A percentile compares a stretch with the other conserved stretches of the same genome.
phyloP scores from a whole-genome alignment of 2,329 filamentous ascomycete species.

The Fusarium brachygibbosum region DNA sequence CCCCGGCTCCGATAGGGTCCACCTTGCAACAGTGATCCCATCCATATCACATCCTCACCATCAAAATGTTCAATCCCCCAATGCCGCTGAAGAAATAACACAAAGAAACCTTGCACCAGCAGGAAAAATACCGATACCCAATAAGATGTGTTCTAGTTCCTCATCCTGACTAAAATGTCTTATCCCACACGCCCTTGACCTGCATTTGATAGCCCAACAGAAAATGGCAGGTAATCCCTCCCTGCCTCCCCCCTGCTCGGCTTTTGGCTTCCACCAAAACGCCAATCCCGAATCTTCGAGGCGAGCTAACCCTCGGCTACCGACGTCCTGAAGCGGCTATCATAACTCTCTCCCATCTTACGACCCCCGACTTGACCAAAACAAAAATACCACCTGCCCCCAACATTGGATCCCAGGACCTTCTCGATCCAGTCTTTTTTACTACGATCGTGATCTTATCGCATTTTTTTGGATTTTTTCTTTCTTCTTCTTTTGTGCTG shows the following conservation, averaged over 20 bases:
- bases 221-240: constrained; percentile 3
- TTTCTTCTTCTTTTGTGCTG: neutral
- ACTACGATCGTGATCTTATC: constrained; percentile 27
- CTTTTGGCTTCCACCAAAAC: constrained; percentile 29
- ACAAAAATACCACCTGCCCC: constrained; percentile 47
- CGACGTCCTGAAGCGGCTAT: constrained; percentile 41
- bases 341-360: constrained; percentile 37
- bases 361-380: constrained; percentile 26
- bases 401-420: constrained; percentile 38
- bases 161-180: constrained; percentile 46
- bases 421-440: constrained; percentile 25
- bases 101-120: constrained; percentile 4
- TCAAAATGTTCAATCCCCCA: constrained; percentile 11
- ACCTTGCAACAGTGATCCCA: constrained; percentile 16
- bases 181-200: constrained; percentile 34
- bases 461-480: constrained; percentile 4
- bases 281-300: constrained; percentile 41
- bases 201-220: constrained; percentile 16
- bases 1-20: constrained; percentile 35
- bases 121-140: neutral
- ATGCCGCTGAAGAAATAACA: constrained; percentile 22
- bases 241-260: constrained; percentile 33
- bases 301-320: constrained; percentile 47
- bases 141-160: neutral
- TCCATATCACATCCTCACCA: neutral